These are phyloP conservation scores for Colletotrichum tropicicola DNA, from an alignment of 2,329 filamentous ascomycete species.

Conservation along the genomic window DNA sequence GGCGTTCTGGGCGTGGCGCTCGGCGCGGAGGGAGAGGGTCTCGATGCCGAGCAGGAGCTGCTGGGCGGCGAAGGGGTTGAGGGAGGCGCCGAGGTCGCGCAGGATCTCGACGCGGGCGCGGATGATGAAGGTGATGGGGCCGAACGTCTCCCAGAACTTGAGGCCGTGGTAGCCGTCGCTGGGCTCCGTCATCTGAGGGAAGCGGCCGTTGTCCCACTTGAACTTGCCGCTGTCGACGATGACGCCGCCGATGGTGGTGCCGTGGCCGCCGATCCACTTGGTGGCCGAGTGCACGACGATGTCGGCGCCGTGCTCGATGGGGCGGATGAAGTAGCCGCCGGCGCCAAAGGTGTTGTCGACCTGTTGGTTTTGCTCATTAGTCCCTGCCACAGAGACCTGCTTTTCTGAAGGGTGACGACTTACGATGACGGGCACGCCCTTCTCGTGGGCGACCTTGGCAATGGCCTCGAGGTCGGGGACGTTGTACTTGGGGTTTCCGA, in stretches of 20 bases:
- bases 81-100: slow-evolving; percentile 81
- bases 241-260: slow-evolving; percentile 88
- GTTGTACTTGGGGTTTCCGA: slow-evolving; percentile 94
- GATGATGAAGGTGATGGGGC: slow-evolving; percentile 82
- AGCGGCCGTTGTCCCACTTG: slow-evolving; percentile 87
- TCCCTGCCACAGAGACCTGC: not conserved
- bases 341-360: slow-evolving; percentile 97
- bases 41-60: slow-evolving; percentile 90
- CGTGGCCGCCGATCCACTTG: slow-evolving; percentile 97
- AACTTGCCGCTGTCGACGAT: slow-evolving; percentile 92
- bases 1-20: slow-evolving; percentile 88
- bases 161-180: slow-evolving; percentile 91
- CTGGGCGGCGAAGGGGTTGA: slow-evolving; percentile 94
- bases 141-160: slow-evolving; percentile 95
- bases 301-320: slow-evolving; percentile 90
- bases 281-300: slow-evolving; percentile 95
- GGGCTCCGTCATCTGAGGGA: slow-evolving; percentile 92
- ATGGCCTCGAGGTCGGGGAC: slow-evolving; percentile 91
- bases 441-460: slow-evolving; percentile 77
- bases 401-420: slow-evolving; percentile 34
- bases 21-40: slow-evolving; percentile 86
- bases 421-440: slow-evolving; percentile 72
- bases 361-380: slow-evolving; percentile 42
- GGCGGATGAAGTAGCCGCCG: slow-evolving; percentile 86
- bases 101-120: slow-evolving; percentile 89